phyloP scores from a whole-genome alignment of 2,329 filamentous ascomycete genomes.

The Botrytis elliptica region DNA sequence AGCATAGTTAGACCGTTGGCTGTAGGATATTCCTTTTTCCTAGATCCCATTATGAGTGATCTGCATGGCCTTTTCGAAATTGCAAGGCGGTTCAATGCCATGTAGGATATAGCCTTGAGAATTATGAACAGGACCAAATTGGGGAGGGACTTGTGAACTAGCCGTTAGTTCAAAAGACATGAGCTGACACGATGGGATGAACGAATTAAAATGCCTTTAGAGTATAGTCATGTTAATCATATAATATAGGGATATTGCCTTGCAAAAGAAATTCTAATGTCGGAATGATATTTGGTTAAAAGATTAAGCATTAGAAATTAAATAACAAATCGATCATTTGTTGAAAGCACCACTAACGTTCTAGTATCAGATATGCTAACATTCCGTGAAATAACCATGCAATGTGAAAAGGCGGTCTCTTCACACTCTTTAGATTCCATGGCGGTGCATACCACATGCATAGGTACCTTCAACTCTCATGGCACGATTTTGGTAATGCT shows the following conservation, averaged over 20 bases:
- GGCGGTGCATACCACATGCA: neutral
- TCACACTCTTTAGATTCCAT: neutral
- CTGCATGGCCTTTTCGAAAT: neutral
- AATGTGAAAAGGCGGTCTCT: neutral
- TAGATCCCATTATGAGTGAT: neutral
- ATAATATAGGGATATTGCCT: neutral
- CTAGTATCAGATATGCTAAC: neutral
- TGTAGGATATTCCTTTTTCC: neutral
- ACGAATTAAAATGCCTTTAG: neutral
- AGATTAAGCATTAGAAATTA: neutral
- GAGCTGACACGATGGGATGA: neutral
- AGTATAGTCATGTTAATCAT: neutral
- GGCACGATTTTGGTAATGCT: neutral
- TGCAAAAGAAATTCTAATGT: neutral
- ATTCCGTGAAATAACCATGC: neutral
- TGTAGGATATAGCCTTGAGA: neutral
- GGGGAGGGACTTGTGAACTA: neutral
- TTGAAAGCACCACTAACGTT: neutral
- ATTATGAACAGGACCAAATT: neutral
- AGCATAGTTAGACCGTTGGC: neutral
- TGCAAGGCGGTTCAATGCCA: neutral
- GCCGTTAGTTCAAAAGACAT: neutral
- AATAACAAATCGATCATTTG: neutral
- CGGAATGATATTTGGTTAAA: neutral
- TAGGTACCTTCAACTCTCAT: neutral